Base-by-base conservation (phyloP, 306 rosid genomes). In the Crotalaria pallida region DNA sequence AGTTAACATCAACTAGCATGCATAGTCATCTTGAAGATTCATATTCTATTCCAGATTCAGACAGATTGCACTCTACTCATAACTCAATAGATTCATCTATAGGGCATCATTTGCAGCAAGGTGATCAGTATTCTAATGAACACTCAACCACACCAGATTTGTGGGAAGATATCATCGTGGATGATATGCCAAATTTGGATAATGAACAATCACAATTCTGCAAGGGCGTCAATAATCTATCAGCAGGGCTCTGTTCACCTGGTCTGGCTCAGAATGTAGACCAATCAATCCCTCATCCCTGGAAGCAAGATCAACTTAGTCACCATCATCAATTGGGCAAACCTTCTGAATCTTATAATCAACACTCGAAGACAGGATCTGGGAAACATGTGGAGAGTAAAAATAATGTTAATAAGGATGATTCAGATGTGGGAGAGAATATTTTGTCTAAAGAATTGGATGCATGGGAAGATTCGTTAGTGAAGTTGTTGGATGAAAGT, bases 391-490 rank as follows among this genome's bases (percentile, higher is more conserved):
- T 55, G 62, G 57, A 68, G 48, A 71, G 65, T 36, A 47, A 75
- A 47, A 63, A 48, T n/a, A 65, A 36, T 70, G 72, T 36, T 58
- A 58, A 67, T 69, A 74, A 67, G 17, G 62, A 56, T 71, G 51
- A 76, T 66, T 76, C 81, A 29, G 85, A 84, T 36, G 72, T 71
- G 26, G 83, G 83, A 67, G 88, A 84, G 72, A 75, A 67, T 73
- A 81, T 84, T 70, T 78, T 84, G 77, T 81, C 88, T 77, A 48
- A 78, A 44, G 88, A 81, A 74, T 62, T 77, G 34, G 83, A 84
- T 84, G 71, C 77, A 9, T 74, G 83, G 72, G 85, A 81, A 78
- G 85, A 72, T 81, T 74, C 83, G 10, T 31, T 81, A 33, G 79
- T 33, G 72, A 84, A 75, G 72, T 71, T 84, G 67, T 70, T 84